Evolutionary conservation across 2,329 filamentous ascomycete genomes (phyloP), one percentile per base, ranked within the genome.

Genomic region (Sarocladium brachiariae): DNA sequence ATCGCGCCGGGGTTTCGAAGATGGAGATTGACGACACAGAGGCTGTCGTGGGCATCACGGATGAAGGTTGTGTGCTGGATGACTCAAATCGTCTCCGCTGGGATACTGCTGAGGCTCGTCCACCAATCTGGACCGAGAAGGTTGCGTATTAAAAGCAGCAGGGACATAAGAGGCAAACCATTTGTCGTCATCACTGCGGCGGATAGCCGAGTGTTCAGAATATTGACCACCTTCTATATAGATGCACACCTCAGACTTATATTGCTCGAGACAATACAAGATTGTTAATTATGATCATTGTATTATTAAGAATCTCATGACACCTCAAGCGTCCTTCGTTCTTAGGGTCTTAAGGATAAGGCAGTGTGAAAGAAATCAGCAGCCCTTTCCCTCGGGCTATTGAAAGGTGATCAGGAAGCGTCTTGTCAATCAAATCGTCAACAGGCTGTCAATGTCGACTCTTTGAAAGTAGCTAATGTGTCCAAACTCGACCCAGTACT

Each of bases 401-500:
- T 35, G 33, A 35, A 5, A 6, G 5, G 33, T n/a, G 33, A 10
- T n/a, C 8, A n/a, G 33, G 11, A n/a, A 6, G 33, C 14, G 33
- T 5, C 30, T n/a, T 6, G 35, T 5, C 18, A 8, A 49, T 49
- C 46, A 35, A 24, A 7, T 9, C 24, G 31, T 37, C 46, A 37
- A 24, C 31, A 34, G 24, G 16, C 23, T 24, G 30, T 34, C 31
- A 31, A 49, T 35, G 31, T 49, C 21, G 33, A 86, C 77, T 51
- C 82, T 70, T 57, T 80, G 68, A 51, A 78, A 84, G 59, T 73
- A 84, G 57, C 74, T 83, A 43, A 85, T 77, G 51, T 83, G 77
- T 0, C 74, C 72, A 55, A 80, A 78, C 0, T 65, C 71, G 47
- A 87, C 71, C 91, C 91, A 96, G 62, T 89, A 86, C 62, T 92